phyloP scores from a whole-genome alignment of 2,329 filamentous ascomycete species.

The Neophaeococcomyces aloes region DNA sequence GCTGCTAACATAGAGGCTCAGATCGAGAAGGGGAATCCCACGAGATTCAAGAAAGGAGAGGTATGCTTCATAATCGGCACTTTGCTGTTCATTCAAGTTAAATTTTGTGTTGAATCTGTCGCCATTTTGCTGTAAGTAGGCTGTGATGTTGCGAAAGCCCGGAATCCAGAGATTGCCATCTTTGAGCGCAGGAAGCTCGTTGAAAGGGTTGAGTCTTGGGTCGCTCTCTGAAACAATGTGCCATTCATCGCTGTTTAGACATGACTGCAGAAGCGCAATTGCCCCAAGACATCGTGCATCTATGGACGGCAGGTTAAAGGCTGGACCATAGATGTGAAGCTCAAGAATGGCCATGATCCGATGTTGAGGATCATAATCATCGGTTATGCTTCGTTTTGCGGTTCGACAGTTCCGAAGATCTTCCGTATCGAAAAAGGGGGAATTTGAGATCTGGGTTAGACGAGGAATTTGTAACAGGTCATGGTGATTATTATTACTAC shows the following conservation, averaged over 20 bases:
- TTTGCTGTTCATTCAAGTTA: constrained; percentile 32
- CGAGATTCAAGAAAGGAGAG: constrained; percentile 62
- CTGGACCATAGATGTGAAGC: constrained; percentile 82
- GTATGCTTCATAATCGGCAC: constrained; percentile 36
- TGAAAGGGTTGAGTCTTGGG: constrained; percentile 56
- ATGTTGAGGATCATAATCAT: too few species aligned
- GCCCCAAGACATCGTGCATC: constrained; percentile 82
- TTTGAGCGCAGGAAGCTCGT: constrained; percentile 47
- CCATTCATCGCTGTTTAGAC: constrained; percentile 53
- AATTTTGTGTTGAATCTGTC: constrained; percentile 41
- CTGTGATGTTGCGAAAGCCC: constrained; percentile 44
- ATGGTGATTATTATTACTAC: too few species aligned
- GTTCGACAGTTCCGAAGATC: too few species aligned
- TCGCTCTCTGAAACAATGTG: constrained; percentile 63
- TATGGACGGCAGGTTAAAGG: constrained; percentile 79
- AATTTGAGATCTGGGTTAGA: too few species aligned
- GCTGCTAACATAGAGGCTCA: constrained; percentile 81
- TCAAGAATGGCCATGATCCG: not conserved
- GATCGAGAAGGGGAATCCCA: constrained; percentile 67
- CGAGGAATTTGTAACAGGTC: too few species aligned
- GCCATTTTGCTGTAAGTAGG: constrained; percentile 37
- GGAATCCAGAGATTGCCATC: constrained; percentile 45
- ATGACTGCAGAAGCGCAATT: constrained; percentile 62
- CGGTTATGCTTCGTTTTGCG: too few species aligned
- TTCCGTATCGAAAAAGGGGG: too few species aligned